Base-by-base conservation (phyloP, 108 stramenopile genomes). In the Fragilaria crotonensis region DNA sequence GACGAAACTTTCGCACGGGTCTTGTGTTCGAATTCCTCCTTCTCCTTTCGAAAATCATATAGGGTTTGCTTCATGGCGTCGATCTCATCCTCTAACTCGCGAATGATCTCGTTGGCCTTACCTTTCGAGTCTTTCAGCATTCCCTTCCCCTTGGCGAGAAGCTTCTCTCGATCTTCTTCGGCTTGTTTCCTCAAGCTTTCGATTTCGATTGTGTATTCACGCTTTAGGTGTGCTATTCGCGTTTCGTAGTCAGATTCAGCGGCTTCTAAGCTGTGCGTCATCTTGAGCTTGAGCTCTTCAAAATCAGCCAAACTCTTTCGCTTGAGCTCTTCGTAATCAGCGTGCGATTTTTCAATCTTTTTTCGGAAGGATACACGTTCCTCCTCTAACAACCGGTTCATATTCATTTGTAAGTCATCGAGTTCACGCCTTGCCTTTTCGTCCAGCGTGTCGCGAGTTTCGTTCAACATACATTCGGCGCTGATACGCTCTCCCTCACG, bases 51-150 rank as follows among this genome's bases (percentile, higher is more conserved):
- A 31, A 72, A 54, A n/a, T 60, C 56, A 14, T 52, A 11, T 19
- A 73, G 60, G n/a, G 64, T 33, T 26, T 79, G 57, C 27, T 83
- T 71, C 30, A 78, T 25, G 22, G 57, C 50, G 4, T 63, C 52
- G 7, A 78, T 53, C 28, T 80, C 67, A 20, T 79, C 72, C 9
- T 58, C 48, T 11, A 85, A 53, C n/a, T 65, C 64, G 14, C 52
- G 48, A n/a, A 67, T 58, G 49, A 84, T 71, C 45, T 75, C 71
- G 25, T 74, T 59, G 3, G 71, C 66, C 66, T 83, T 66, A 22
- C 62, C 46, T 52, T 72, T 73, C 25, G 56, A 27, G 3, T 79
- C 83, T 49, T 68, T 75, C 19, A 93, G 51, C 81, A 89, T 81
- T 1, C 33, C 51, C 46, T 87, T 73, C 62, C 63, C 87, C 70